Base-by-base conservation (phyloP, 352 stramenopile species). In the Phytophthora nicotianae region DNA sequence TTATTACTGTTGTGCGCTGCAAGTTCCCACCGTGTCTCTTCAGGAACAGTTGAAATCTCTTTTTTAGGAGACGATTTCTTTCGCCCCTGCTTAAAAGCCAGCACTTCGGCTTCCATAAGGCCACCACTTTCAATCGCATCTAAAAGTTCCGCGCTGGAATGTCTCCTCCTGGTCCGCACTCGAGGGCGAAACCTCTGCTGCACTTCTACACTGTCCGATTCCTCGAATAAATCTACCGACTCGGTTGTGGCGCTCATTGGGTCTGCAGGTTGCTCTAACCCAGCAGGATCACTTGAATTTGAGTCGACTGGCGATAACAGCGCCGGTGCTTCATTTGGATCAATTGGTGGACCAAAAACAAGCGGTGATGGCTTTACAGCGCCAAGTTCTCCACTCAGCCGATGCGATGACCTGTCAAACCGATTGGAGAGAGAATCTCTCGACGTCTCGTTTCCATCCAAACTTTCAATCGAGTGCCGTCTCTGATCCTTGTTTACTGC, bases 61-160 rank as follows among this genome's bases (percentile, higher is more conserved):
- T 40, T 56, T 49, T 65, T 56, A 17, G 50, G 40, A 46, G 52
- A 65, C 50, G 24, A 11, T 33, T 68, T 60, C 0, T 59, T 58
- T 41, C 41, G 63, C 10, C 49, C 53, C 33, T 62, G 65, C 37
- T 66, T 54, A 4, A 77, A 35, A 53, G 62, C 57, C 24, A 77
- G 23, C 24, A 73, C 38, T 33, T 84, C 63, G 24, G 59, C 63
- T 48, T 88, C 75, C 23, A 82, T 64, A 4, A 86, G 35, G 9
- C 75, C 72, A 2, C 79, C 75, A 42, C 68, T 83, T 62, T 89
- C 81, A 26, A 90, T 88, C 24, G 81, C 77, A 11, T 74, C 79
- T 0, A 91, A 46, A 1, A 95, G 62, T 63, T 95, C 86, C 5
- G 67, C 70, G 23, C 83, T 95, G 3, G 75, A 90, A 14, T 83